Conservation (phyloP, 306 rosid species). For the Ochetophila trinervis region DNA sequence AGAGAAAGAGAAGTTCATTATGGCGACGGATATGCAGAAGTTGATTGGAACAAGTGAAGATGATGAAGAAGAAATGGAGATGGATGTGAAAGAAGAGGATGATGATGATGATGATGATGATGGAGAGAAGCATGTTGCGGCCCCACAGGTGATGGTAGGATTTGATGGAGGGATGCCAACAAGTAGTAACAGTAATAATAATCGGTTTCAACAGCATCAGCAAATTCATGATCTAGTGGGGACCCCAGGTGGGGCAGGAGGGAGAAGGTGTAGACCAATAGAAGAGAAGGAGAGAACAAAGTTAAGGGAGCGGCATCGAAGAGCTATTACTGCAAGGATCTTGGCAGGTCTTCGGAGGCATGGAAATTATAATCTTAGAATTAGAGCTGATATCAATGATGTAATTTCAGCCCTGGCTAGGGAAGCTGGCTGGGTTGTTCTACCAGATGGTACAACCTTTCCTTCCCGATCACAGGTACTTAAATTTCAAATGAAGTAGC, state of each 20-base stretch:
- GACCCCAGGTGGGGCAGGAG: constrained; percentile 70
- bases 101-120: constrained; percentile 55
- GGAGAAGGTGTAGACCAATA: constrained; percentile 77
- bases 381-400: constrained; percentile 96
- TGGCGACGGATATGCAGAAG: constrained; percentile 78
- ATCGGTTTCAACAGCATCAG: constrained; percentile 58
- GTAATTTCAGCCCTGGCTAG: constrained; percentile 90
- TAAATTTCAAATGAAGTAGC: constrained; percentile 15
- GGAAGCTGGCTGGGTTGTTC: constrained; percentile 99
- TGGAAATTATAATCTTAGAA: constrained; percentile 96
- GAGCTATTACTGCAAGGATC: constrained; percentile 97
- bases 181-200: constrained; percentile 41
- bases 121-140: constrained; percentile 44
- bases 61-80: constrained; percentile 85
- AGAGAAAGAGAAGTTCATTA: constrained; percentile 34
- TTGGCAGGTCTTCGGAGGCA: constrained; percentile 96
- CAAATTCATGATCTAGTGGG: constrained; percentile 67
- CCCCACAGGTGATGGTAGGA: constrained; percentile 44
- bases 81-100: constrained; percentile 88
- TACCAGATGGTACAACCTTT: constrained; percentile 94
- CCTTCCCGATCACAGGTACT: constrained; percentile 90
- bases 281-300: constrained; percentile 99
- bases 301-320: constrained; percentile 93
- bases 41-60: constrained; percentile 77
- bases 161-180: constrained; percentile 64